Evolutionary conservation across 2,329 filamentous ascomycete genomes (phyloP).

Genomic region (Chaetoscypha palmicola): DNA sequence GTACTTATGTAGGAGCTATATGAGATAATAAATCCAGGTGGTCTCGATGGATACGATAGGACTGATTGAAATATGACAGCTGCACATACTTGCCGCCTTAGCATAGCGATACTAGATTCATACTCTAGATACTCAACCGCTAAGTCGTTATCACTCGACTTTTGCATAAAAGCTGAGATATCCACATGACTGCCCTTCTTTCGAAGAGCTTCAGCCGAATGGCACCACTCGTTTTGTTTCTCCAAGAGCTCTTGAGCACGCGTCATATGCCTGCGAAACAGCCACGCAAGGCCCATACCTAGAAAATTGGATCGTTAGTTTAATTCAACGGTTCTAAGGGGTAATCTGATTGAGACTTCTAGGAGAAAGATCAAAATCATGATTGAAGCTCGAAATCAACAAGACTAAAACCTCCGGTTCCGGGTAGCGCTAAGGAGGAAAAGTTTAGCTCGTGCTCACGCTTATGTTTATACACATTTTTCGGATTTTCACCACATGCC

Average conservation of each 20-base stretch:
- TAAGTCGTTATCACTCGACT: constrained; percentile 12
- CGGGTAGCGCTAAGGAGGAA: too few relatives aligned
- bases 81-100: constrained; percentile 38
- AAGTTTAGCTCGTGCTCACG: too few relatives aligned
- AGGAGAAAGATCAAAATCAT: too few relatives aligned
- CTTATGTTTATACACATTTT: constrained; percentile 32
- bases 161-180: constrained; percentile 18
- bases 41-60: too few relatives aligned
- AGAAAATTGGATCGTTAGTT: too few relatives aligned
- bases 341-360: too few relatives aligned
- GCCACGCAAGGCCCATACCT: constrained; percentile 36
- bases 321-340: too few relatives aligned
- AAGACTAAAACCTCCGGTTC: too few relatives aligned
- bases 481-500: constrained; percentile 42
- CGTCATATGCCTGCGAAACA: constrained; percentile 35
- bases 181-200: constrained; percentile 17
- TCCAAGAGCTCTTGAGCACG: constrained; percentile 32
- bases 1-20: too few relatives aligned
- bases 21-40: too few relatives aligned
- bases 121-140: constrained; percentile 34
- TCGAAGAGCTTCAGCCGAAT: constrained; percentile 21
- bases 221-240: constrained; percentile 33
- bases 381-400: too few relatives aligned
- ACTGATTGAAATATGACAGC: too few relatives aligned
- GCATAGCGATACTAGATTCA: constrained; percentile 35